A percentile compares a stretch with the other conserved stretches of the same genome.
phyloP scores from a whole-genome alignment of 805 yeast species.

The Myxozyma melibiosi region DNA sequence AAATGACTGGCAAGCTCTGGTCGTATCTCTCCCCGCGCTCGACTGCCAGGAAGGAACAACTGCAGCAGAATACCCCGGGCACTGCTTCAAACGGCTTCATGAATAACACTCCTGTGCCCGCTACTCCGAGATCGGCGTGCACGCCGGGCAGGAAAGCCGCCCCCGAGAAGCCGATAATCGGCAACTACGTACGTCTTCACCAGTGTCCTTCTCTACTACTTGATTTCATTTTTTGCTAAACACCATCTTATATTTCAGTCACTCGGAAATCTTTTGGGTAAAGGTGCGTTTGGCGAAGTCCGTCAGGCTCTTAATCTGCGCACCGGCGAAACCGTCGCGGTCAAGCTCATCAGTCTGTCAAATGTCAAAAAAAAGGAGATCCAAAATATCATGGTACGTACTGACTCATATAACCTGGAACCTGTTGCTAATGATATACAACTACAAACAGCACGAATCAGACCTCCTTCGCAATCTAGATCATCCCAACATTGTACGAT shows the following conservation, averaged over 20 bases:
- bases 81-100: neutral
- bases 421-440: too few species aligned
- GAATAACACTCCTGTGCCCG: constrained; percentile 2
- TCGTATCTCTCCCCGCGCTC: constrained; percentile 12
- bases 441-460: constrained; percentile 71
- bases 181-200: constrained; percentile 16
- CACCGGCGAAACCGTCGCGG: constrained; percentile 72
- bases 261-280: constrained; percentile 67
- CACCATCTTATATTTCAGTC: constrained; percentile 38
- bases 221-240: neutral
- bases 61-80: neutral
- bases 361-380: constrained; percentile 41
- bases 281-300: constrained; percentile 90
- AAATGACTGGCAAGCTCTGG: constrained; percentile 22
- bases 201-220: neutral
- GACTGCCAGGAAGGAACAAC: neutral
- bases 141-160: neutral
- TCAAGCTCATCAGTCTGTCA: constrained; percentile 71
- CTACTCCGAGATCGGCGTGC: constrained; percentile 6
- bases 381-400: constrained; percentile 46
- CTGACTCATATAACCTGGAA: too few species aligned
- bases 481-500: constrained; percentile 68
- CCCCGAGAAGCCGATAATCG: neutral
- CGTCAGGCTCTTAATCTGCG: constrained; percentile 69
- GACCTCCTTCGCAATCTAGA: constrained; percentile 63